Evolutionary conservation across 2,329 filamentous ascomycete genomes (phyloP).

Genomic region (Lachnellula suecica): DNA sequence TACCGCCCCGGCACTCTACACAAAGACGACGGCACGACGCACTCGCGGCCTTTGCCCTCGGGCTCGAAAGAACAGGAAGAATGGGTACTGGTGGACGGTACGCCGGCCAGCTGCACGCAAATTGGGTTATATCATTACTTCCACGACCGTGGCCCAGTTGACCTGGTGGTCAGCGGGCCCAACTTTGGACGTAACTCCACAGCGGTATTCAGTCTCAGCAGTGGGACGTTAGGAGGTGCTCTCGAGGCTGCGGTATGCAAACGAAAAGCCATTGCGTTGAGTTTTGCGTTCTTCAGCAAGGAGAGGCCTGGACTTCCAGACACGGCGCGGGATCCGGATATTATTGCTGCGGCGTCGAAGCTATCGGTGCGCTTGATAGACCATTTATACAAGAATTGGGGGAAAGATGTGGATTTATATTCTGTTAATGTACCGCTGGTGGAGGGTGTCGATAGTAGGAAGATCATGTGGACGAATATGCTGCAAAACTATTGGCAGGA

Average conservation of each 20-base stretch:
- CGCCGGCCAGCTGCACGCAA: constrained; percentile 78
- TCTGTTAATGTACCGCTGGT: constrained; percentile 87
- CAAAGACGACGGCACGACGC: constrained; percentile 66
- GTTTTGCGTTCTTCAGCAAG: constrained; percentile 84
- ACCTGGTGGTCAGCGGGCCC: constrained; percentile 76
- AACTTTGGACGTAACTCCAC: constrained; percentile 85
- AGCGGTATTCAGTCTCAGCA: constrained; percentile 74
- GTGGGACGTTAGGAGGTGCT: constrained; percentile 74
- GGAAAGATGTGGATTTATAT: constrained; percentile 75
- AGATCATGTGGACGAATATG: constrained; percentile 81
- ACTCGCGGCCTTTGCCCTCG: constrained; percentile 54
- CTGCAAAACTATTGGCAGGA: constrained; percentile 86
- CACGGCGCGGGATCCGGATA: constrained; percentile 66
- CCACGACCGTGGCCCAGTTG: constrained; percentile 66
- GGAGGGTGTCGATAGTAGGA: constrained; percentile 67
- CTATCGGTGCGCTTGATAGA: constrained; percentile 78
- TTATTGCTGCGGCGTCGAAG: constrained; percentile 75
- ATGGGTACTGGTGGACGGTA: constrained; percentile 80
- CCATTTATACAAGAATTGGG: constrained; percentile 75
- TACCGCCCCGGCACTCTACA: constrained; percentile 67
- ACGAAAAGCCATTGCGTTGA: constrained; percentile 74
- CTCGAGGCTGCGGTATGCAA: constrained; percentile 75
- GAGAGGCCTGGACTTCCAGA: constrained; percentile 39
- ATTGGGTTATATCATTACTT: constrained; percentile 83
- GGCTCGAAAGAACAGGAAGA: constrained; percentile 60